Base-by-base conservation (phyloP, 1,284 basidiomycete genomes). In the Marasmius sp. region DNA sequence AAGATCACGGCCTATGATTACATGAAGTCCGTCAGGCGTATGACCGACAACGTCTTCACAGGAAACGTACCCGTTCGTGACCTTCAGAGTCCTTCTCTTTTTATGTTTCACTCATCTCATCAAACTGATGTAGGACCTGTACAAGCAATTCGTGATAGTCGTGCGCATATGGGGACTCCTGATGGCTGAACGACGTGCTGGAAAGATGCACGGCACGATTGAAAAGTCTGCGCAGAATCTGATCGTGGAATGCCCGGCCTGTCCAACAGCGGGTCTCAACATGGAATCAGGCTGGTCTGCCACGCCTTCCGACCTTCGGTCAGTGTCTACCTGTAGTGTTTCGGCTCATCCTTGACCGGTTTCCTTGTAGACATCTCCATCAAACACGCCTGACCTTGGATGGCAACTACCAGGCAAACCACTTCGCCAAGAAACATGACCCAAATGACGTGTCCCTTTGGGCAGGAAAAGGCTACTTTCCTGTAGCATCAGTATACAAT, bases 1-100 rank as follows among this genome's bases (percentile, higher is more conserved):
- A 57, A 61, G 37, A 58, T 52, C 11, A 14, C 47, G 12, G 49
- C 59, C 9, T 61, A 61, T 27, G 55, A 61, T 14, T 64, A 58
- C 38, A 22, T 37, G 43, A 8, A 38, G 11, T 41, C 59, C 20
- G 43, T 64, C 6, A 39, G 54, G 11, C 50, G 39, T 38, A 18
- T 61, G n/a, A 61, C 62, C 6, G 60, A 64, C 50, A 58, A 49
- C 41, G 20, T 56, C 18, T 61, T 52, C 49, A 48, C 41, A 36
- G 51, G 51, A n/a, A 16, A 53, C 38, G 27, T 22, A 14, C 49
- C 49, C 18, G 49, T 51, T 4, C 18, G 49, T 22, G 8, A 9
- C 48, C 9, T 9, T 16, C 48, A 9, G n/a, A n/a, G n/a, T n/a
- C n/a, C n/a, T n/a, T n/a, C n/a, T 8, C 8, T 18, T 16, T 10